A percentile compares a stretch with the other conserved stretches of the same genome.
Conservation (phyloP, 2,329 filamentous ascomycete species). For the Pseudofabraea citricarpa region DNA sequence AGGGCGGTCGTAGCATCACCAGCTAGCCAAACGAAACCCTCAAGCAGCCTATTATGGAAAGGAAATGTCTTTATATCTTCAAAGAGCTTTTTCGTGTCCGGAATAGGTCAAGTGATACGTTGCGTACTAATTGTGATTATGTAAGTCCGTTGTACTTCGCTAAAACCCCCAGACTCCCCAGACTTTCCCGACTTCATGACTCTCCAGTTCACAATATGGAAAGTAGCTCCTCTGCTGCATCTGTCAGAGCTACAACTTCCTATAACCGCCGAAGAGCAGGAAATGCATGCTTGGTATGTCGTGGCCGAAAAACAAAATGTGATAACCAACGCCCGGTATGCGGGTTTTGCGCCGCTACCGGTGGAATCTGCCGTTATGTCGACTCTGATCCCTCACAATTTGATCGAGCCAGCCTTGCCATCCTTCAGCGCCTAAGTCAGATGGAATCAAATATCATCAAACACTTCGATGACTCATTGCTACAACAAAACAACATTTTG, state of each 20-base stretch:
- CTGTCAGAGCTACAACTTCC: background rate
- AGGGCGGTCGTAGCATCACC: too few relatives aligned
- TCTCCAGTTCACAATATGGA: too few relatives aligned
- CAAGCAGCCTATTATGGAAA: too few relatives aligned
- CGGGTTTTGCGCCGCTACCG: conserved; percentile 15
- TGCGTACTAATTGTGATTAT: too few relatives aligned
- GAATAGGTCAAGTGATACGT: too few relatives aligned
- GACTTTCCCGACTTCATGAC: too few relatives aligned
- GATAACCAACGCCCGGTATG: conserved; percentile 16
- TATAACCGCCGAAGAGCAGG: conserved; percentile 1
- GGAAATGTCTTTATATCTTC: too few relatives aligned
- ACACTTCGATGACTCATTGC: background rate
- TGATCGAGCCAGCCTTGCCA: conserved; percentile 16
- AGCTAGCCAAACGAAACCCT: too few relatives aligned
- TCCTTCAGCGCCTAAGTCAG: conserved; percentile 14
- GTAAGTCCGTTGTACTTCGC: too few relatives aligned
- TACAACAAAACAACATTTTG: background rate
- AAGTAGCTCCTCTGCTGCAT: too few relatives aligned
- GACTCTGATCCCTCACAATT: conserved; percentile 17
- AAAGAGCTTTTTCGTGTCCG: too few relatives aligned
- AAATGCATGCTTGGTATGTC: conserved; percentile 8
- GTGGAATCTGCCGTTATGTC: conserved; percentile 15
- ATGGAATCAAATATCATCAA: conserved; percentile 6
- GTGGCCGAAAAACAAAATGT: conserved; percentile 16
- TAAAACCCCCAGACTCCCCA: too few relatives aligned